phyloP scores from a whole-genome alignment of 257 asterid species.

The Fraxinus anomala region DNA sequence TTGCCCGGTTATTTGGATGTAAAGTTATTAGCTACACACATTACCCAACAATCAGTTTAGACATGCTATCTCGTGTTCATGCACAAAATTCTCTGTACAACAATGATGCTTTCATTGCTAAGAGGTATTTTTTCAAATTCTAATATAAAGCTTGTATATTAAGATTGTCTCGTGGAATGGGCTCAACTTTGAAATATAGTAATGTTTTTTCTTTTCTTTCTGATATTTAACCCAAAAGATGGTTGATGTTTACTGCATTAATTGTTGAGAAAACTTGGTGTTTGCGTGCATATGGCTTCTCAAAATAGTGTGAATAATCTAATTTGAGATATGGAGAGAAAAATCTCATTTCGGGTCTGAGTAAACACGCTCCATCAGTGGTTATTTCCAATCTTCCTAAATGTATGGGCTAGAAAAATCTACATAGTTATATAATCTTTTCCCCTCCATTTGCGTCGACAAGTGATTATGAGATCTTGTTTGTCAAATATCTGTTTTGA shows the following conservation, averaged over 20 bases:
- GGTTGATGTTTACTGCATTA: not conserved
- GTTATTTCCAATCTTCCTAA: not conserved
- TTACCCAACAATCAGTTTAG: slow-evolving; percentile 94
- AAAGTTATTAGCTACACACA: slow-evolving; percentile 84
- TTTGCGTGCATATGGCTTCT: not conserved
- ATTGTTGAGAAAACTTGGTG: not conserved
- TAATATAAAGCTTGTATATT: not conserved
- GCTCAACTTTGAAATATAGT: not conserved
- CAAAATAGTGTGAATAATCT: not conserved
- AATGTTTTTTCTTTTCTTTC: not conserved
- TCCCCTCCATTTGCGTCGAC: not conserved
- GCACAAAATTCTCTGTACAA: slow-evolving; percentile 81
- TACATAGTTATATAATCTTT: not conserved
- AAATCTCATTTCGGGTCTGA: not conserved
- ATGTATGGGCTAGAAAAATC: slow-evolving; percentile 13
- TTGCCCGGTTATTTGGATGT: slow-evolving; percentile 88
- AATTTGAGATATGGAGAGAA: not conserved
- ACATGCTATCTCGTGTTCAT: slow-evolving; percentile 89
- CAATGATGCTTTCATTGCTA: slow-evolving; percentile 72
- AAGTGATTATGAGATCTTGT: slow-evolving; percentile 14
- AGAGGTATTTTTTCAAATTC: slow-evolving; percentile 49
- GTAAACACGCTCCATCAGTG: not conserved
- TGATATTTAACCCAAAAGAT: not conserved
- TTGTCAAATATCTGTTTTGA: not conserved
- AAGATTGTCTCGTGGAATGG: not conserved